Evolutionary conservation across 768 basidiomycete genomes (phyloP).

Genomic region (Daedaleopsis nitida): DNA sequence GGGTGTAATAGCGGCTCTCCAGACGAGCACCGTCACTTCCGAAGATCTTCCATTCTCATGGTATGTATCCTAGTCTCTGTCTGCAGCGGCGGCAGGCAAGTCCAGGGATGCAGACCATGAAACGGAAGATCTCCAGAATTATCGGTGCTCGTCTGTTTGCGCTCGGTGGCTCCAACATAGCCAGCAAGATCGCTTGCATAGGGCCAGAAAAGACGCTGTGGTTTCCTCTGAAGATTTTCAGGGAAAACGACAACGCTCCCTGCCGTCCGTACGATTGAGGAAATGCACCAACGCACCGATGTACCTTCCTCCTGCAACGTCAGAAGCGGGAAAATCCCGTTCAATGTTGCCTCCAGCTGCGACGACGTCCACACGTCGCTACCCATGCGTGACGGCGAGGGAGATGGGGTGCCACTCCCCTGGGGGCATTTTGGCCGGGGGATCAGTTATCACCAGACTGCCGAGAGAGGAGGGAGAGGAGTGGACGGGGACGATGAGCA

Average conservation of each 20-base stretch:
- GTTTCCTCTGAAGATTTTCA: neutral
- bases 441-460: no score
- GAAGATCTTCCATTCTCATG: slow-evolving; percentile 53
- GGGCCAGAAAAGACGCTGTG: no score
- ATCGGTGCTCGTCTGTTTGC: neutral
- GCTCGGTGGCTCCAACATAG: neutral
- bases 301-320: no score
- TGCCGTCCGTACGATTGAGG: neutral
- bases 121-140: slow-evolving; percentile 33
- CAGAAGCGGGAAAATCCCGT: no score
- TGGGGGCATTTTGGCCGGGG: no score
- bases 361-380: no score
- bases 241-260: neutral
- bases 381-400: no score
- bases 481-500: no score
- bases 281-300: neutral
- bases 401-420: no score
- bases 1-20: neutral
- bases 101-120: slow-evolving; percentile 28
- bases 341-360: no score
- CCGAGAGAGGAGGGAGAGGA: no score
- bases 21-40: slow-evolving; percentile 1
- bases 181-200: neutral
- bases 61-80: slow-evolving; percentile 39
- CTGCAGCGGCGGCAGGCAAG: slow-evolving; percentile 14